Conservation (phyloP, 2,329 filamentous ascomycete genomes). For the Ascochyta viciae-villosae region DNA sequence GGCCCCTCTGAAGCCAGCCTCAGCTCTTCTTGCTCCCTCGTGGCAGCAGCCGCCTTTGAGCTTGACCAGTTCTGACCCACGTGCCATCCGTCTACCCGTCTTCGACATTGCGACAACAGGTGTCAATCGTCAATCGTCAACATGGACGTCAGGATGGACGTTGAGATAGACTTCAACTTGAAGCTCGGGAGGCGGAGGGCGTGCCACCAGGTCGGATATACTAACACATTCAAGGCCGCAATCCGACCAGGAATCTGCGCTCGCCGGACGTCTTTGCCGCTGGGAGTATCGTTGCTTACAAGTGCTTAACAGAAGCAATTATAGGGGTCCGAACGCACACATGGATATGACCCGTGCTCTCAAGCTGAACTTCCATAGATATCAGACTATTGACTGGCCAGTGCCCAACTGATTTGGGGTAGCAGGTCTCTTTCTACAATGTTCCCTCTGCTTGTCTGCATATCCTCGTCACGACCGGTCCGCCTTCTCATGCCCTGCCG, state of each 20-base stretch:
- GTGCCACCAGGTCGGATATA: constrained; percentile 16
- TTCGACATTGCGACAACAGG: background rate
- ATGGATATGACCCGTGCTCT: constrained; percentile 16
- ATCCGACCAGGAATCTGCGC: constrained; percentile 7
- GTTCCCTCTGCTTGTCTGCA: constrained; percentile 2
- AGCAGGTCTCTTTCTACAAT: background rate
- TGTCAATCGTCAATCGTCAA: background rate
- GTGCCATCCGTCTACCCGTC: background rate
- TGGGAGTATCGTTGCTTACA: constrained; percentile 25
- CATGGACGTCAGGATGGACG: constrained; percentile 3
- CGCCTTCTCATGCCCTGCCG: background rate
- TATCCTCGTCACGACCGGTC: background rate
- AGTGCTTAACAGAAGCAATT: constrained; percentile 25
- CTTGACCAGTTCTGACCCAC: background rate
- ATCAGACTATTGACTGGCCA: constrained; percentile 9
- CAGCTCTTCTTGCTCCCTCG: constrained; percentile 6
- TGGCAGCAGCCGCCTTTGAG: constrained; percentile 5
- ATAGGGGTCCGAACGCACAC: constrained; percentile 23
- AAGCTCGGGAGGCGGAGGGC: constrained; percentile 14
- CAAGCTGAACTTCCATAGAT: constrained; percentile 1
- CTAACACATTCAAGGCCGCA: constrained; percentile 10
- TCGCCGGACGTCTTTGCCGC: constrained; percentile 9
- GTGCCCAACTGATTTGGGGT: constrained; percentile 6
- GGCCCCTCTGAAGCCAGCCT: constrained; percentile 13
- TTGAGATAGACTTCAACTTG: constrained; percentile 15